Evolutionary conservation across 2,329 filamentous ascomycete species (phyloP).

Genomic region (Stagonosporopsis chrysanthemi): DNA sequence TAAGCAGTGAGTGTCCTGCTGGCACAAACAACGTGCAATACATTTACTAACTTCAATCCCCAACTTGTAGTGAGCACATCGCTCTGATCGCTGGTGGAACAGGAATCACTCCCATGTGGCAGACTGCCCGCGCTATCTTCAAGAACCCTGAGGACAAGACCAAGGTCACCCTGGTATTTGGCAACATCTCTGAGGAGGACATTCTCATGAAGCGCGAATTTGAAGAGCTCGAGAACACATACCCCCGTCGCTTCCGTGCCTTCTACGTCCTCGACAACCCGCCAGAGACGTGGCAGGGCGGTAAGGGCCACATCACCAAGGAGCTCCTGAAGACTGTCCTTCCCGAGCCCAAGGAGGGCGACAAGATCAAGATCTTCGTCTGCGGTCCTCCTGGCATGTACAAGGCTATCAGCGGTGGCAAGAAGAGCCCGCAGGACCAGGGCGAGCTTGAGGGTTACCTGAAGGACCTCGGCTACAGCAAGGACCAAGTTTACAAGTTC

Average conservation of each 20-base stretch:
- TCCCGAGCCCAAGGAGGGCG: constrained; percentile 82
- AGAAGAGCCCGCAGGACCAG: constrained; percentile 93
- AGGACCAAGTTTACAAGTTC: constrained; percentile 92
- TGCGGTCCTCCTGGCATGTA: constrained; percentile 93
- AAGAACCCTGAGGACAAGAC: constrained; percentile 96
- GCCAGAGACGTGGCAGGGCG: constrained; percentile 77
- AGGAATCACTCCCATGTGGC: constrained; percentile 98
- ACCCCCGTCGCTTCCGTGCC: constrained; percentile 91
- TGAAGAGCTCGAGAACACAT: constrained; percentile 88
- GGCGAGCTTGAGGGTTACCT: constrained; percentile 84
- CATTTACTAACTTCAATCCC: constrained; percentile 13
- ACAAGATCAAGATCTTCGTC: constrained; percentile 95
- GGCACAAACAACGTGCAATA: not conserved
- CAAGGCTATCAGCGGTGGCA: constrained; percentile 87
- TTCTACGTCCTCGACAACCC: constrained; percentile 93
- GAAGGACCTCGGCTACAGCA: constrained; percentile 81
- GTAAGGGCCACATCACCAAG: constrained; percentile 84
- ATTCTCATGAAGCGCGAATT: constrained; percentile 90
- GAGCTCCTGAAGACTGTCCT: constrained; percentile 94
- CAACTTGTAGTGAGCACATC: constrained; percentile 68
- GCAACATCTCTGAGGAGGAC: constrained; percentile 87
- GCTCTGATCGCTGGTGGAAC: constrained; percentile 91
- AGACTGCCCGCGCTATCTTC: constrained; percentile 90
- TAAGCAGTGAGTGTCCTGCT: constrained; percentile 68
- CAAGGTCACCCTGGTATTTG: constrained; percentile 94